Percentiles rank a stretch among this genome's conserved stretches.
Conservation (phyloP, 176 grass and related monocot species). For the Oropetium thomaeum region DNA sequence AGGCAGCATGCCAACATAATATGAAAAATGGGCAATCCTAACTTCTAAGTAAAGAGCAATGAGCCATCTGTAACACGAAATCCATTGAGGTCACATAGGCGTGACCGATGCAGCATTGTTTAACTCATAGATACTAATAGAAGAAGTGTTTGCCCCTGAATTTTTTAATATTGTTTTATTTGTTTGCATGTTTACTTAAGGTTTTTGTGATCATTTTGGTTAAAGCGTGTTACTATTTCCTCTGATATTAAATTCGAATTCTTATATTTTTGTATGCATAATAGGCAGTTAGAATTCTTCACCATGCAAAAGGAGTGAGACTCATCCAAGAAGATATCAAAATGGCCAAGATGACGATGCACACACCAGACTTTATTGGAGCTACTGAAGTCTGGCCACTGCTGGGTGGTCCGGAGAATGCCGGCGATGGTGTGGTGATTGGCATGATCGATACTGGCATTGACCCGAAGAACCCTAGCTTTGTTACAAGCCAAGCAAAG, state of each 20-base stretch:
- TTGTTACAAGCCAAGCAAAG: slow-evolving; percentile 38
- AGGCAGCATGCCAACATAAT: not conserved
- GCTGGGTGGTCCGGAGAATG: slow-evolving; percentile 56
- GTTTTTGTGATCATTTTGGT: not conserved
- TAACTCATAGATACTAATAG: not conserved
- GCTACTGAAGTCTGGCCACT: slow-evolving; percentile 66
- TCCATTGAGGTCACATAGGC: not conserved
- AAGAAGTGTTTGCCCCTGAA: slow-evolving; percentile 1
- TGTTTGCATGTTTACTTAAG: slow-evolving; percentile 5
- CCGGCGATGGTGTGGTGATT: slow-evolving; percentile 76
- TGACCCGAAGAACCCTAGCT: slow-evolving; percentile 81
- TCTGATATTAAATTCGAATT: not conserved
- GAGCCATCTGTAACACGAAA: slow-evolving; percentile 12
- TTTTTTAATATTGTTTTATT: not conserved
- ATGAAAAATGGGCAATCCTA: not conserved
- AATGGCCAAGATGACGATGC: slow-evolving; percentile 64
- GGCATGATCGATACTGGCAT: slow-evolving; percentile 95
- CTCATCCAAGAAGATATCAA: slow-evolving; percentile 79
- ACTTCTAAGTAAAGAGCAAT: not conserved
- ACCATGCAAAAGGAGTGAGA: slow-evolving; percentile 66
- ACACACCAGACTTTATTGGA: slow-evolving; percentile 77
- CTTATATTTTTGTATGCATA: slow-evolving; percentile 16
- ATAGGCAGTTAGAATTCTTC: slow-evolving; percentile 51
- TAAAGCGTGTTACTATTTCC: not conserved
- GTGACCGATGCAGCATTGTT: not conserved